A percentile compares a stretch with the other conserved stretches of the same genome.
Conservation (phyloP, 148 eudicot species). For the Talinum fruticosum region DNA sequence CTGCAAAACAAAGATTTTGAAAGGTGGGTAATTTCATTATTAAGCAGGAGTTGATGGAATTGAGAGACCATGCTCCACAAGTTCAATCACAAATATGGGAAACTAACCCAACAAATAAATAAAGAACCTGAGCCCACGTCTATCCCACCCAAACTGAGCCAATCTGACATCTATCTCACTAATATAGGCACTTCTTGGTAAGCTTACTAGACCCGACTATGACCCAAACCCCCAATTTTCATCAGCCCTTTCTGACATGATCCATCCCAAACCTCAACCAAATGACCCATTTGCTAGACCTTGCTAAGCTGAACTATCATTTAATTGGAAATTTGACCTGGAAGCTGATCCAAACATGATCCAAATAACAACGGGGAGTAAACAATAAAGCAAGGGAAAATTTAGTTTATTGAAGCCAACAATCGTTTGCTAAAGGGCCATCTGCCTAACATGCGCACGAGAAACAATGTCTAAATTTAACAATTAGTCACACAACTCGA, state of each 20-base stretch:
- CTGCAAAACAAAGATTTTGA: conserved; percentile 33
- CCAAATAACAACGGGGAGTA: too few species aligned
- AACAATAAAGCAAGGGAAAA: too few species aligned
- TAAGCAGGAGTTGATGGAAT: background rate
- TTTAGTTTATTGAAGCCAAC: too few species aligned
- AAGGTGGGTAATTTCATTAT: background rate
- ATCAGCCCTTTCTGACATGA: background rate
- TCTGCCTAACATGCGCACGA: too few species aligned
- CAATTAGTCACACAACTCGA: too few species aligned
- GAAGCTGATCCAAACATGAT: too few species aligned
- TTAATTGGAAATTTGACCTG: too few species aligned
- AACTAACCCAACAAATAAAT: too few species aligned
- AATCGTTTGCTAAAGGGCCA: too few species aligned
- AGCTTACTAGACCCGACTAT: background rate
- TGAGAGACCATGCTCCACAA: background rate
- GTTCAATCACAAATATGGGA: background rate
- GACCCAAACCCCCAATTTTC: background rate
- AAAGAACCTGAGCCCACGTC: too few species aligned
- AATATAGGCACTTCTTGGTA: background rate
- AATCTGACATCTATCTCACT: background rate
- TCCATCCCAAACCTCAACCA: background rate
- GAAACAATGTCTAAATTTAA: too few species aligned
- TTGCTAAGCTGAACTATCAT: too few species aligned
- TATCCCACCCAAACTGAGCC: background rate
- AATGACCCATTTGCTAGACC: background rate